These are phyloP conservation scores for Domatiomyces catenatus DNA, from an alignment of 2,329 filamentous ascomycete species.

Conservation along the genomic window DNA sequence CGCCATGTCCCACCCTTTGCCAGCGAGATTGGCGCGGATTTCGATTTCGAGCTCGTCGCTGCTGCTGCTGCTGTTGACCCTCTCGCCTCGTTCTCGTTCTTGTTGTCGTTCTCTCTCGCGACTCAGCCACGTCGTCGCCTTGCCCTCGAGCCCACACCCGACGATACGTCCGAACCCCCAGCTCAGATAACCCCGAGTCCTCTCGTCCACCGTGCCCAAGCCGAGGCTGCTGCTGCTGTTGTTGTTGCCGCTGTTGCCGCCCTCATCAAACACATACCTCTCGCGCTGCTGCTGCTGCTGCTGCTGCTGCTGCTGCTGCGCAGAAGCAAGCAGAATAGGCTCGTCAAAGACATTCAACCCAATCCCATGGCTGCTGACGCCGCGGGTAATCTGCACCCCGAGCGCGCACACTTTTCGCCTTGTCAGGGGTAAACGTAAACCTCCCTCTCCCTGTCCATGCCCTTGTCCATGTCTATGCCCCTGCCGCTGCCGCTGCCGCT, in stretches of 20 bases:
- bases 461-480: no score
- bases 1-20: conserved; percentile 6
- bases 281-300: no score
- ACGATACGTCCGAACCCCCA: conserved; percentile 60
- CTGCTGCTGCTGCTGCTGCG: no score
- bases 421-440: conserved; percentile 1
- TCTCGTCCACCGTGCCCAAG: conserved; percentile 3
- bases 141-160: conserved; percentile 75
- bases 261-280: conserved; percentile 1
- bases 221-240: background rate
- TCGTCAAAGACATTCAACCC: conserved; percentile 43
- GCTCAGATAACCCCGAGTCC: conserved; percentile 21
- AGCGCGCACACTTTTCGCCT: conserved; percentile 70
- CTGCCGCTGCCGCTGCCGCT: conserved; percentile 10
- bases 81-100: conserved; percentile 2
- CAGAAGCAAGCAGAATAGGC: conserved; percentile 44
- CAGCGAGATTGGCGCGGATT: conserved; percentile 24
- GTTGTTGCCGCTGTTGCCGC: background rate
- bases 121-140: conserved; percentile 59
- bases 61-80: no score
- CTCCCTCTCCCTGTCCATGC: conserved; percentile 14
- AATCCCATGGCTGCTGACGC: conserved; percentile 71
- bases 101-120: conserved; percentile 28
- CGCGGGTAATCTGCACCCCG: conserved; percentile 75
- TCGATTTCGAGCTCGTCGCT: conserved; percentile 21